Percentiles rank a stretch among this genome's conserved stretches.
Conservation (phyloP, 2,329 filamentous ascomycete genomes). For the Rutstroemia sp. region DNA sequence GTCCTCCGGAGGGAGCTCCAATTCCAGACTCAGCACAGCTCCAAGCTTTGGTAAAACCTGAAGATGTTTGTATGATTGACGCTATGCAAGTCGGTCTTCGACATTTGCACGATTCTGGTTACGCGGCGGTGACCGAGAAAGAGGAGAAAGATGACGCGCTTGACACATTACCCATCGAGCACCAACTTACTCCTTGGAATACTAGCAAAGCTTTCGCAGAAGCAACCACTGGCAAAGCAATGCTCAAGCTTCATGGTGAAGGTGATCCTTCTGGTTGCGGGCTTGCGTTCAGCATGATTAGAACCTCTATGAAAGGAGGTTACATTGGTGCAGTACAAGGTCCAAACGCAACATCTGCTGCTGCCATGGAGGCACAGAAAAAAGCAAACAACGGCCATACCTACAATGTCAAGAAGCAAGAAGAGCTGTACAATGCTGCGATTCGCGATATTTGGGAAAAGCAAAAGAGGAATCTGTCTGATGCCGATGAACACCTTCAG, state of each 20-base stretch:
- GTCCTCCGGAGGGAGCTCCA: conserved; percentile 62
- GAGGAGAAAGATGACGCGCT: conserved; percentile 39
- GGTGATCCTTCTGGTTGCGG: conserved; percentile 92
- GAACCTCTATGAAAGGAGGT: conserved; percentile 97
- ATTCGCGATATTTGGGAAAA: conserved; percentile 90
- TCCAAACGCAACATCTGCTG: conserved; percentile 60
- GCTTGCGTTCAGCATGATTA: conserved; percentile 93
- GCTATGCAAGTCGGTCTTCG: conserved; percentile 95
- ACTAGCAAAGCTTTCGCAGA: conserved; percentile 95
- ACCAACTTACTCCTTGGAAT: conserved; percentile 92
- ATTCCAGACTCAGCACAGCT: conserved; percentile 76
- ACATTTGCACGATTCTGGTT: conserved; percentile 84
- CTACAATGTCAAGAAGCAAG: conserved; percentile 94
- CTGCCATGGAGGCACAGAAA: conserved; percentile 66
- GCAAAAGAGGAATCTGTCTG: conserved; percentile 71
- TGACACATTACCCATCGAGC: conserved; percentile 62
- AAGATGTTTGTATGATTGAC: conserved; percentile 90
- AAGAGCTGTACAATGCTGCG: conserved; percentile 83
- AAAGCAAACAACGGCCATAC: conserved; percentile 89
- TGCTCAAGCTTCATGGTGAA: conserved; percentile 90
- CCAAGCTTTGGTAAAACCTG: conserved; percentile 83
- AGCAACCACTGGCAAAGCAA: conserved; percentile 88
- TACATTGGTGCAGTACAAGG: conserved; percentile 75
- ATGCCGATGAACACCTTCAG: conserved; percentile 60
- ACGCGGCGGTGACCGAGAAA: conserved; percentile 63